phyloP scores from a whole-genome alignment of 2,329 filamentous ascomycete genomes.

The Herpotrichia juniperi region DNA sequence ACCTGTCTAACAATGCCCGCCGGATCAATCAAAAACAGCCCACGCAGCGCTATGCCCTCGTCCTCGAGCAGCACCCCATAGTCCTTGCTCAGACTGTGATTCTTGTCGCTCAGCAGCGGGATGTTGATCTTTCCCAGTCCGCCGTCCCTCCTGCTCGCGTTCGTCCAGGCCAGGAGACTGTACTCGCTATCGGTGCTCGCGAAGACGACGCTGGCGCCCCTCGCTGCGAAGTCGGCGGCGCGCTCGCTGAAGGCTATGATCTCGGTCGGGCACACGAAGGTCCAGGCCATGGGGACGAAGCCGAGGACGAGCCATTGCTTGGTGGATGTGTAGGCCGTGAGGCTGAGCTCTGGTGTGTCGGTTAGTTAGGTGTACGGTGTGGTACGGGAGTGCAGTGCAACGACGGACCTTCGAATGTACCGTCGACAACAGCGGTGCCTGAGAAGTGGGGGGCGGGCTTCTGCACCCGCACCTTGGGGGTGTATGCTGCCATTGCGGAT shows the following conservation, averaged over 20 bases:
- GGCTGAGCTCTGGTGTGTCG: constrained; percentile 37
- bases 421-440: constrained; percentile 47
- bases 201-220: constrained; percentile 66
- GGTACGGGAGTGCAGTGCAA: background rate
- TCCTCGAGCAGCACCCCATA: constrained; percentile 70
- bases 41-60: constrained; percentile 67
- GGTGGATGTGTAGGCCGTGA: constrained; percentile 47
- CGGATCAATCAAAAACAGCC: constrained; percentile 71
- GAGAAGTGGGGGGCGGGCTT: constrained; percentile 47
- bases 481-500: constrained; percentile 40
- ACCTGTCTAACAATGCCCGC: constrained; percentile 62
- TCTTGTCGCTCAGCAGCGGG: constrained; percentile 67
- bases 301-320: constrained; percentile 67
- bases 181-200: constrained; percentile 68
- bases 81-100: constrained; percentile 63
- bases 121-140: constrained; percentile 67
- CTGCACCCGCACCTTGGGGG: constrained; percentile 47
- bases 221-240: constrained; percentile 63
- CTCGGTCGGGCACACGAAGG: constrained; percentile 70
- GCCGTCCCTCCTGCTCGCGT: constrained; percentile 64
- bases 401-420: constrained; percentile 46
- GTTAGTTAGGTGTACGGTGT: constrained; percentile 5
- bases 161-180: constrained; percentile 63
- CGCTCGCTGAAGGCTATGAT: constrained; percentile 70
- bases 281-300: constrained; percentile 73